Evolutionary conservation across 805 yeast genomes (phyloP), one percentile per base, ranked within the genome.

Genomic region (Candida maesae): DNA sequence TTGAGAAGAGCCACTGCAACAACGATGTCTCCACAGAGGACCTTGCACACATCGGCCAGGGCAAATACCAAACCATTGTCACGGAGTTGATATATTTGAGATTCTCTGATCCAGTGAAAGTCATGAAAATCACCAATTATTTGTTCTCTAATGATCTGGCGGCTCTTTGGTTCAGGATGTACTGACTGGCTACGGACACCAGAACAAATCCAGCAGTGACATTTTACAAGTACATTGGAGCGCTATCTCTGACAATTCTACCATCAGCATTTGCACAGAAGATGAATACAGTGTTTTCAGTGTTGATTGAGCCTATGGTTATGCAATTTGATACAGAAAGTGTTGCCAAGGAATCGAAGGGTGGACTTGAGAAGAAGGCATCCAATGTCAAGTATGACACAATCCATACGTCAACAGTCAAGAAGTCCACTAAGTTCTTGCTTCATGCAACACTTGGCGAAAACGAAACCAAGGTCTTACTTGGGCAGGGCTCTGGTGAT

Each of bases 271-370:
- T 32, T 4, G 7, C 11, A 18, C 12, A 9, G 9, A 14, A 8
- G 2, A 4, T 37, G 6, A 28, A 18, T 16, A 27, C 17, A n/a
- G 38, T 28, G 24, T 10, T 27, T 3, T 21, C 41, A 5, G 24
- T 37, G 12, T 16, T 42, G 15, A 42, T 42, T 31, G 45, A 42
- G 27, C 45, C 45, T 6, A 37, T 42, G 6, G 30, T 37, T 20
- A 15, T 37, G 23, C 32, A 28, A 8, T 34, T 28, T 15, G 45
- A 42, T 21, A 29, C 18, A 10, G 15, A 36, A 8, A 33, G 15
- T 14, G 16, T 32, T 12, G 13, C 27, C 23, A 29, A 35, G 18
- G 15, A 25, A 8, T 18, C 30, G 5, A 34, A 34, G 23, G 30
- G n/a, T 5, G 24, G 24, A 13, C 13, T 35, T 10, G 32, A n/a